phyloP scores from a whole-genome alignment of 1,139 yeast genomes.

The Candida sanyaensis region DNA sequence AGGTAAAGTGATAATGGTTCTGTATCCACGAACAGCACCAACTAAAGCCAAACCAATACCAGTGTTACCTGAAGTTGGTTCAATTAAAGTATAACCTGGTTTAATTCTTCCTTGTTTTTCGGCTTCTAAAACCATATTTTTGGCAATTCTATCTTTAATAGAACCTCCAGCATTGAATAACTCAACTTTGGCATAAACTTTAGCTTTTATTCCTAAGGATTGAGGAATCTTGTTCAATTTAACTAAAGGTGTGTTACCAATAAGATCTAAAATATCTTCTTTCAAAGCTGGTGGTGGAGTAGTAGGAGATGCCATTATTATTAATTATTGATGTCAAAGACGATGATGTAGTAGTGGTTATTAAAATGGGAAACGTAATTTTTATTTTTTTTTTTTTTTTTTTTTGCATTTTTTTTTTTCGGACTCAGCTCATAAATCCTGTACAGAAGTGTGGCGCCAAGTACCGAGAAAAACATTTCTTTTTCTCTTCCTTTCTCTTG shows the following conservation, averaged over 20 bases:
- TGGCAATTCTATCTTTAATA: slow-evolving; percentile 66
- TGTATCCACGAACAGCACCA: slow-evolving; percentile 85
- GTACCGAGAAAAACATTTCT: not conserved
- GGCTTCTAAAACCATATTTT: slow-evolving; percentile 78
- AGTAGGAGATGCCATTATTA: slow-evolving; percentile 6
- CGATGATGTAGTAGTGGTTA: not conserved
- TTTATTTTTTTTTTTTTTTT: slow-evolving; percentile 3
- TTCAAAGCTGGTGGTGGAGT: slow-evolving; percentile 33
- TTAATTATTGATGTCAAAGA: not conserved
- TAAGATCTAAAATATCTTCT: slow-evolving; percentile 56
- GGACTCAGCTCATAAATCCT: not conserved
- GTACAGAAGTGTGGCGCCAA: not conserved
- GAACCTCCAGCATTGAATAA: slow-evolving; percentile 73
- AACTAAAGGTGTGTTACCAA: slow-evolving; percentile 85
- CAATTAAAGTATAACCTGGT: slow-evolving; percentile 85
- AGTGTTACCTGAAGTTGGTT: slow-evolving; percentile 87
- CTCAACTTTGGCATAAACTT: slow-evolving; percentile 60
- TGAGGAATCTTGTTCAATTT: slow-evolving; percentile 76
- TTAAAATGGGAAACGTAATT: not conserved
- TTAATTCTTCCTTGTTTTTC: slow-evolving; percentile 77
- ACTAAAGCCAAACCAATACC: slow-evolving; percentile 89
- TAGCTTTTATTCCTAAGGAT: slow-evolving; percentile 70
- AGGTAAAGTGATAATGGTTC: slow-evolving; percentile 86
- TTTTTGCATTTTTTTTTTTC: slow-evolving; percentile 6
- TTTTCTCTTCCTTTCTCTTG: not conserved